Base-by-base conservation (phyloP, 176 grass and related monocot species). In the Alopecurus myosuroides region DNA sequence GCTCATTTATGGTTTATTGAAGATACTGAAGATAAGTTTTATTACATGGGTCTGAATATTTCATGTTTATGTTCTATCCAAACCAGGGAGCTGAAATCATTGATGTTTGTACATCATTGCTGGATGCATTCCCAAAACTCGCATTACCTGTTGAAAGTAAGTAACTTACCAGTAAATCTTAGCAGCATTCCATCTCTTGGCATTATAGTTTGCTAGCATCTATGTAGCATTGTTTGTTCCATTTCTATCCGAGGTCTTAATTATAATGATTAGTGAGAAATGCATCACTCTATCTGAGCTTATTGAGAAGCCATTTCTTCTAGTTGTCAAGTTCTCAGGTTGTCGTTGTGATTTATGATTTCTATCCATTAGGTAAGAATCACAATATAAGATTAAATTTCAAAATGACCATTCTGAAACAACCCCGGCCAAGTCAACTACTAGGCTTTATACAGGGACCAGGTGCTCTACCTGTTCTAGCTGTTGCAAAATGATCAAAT, bases 11-110 rank as follows among this genome's bases (percentile, higher is more conserved):
- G 40, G 26, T 15, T 35, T 10, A 15, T 67, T 81, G 41, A 49
- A 52, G 7, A 26, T 50, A 37, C 15, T 12, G 12, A 50, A 18
- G 48, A 4, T 51, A 61, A 41, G 46, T 25, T 70, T 81, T 66
- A 44, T 40, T 76, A 41, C 45, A 48, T 68, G 34, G 14, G 8
- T 77, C 78, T 74, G 70, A 81, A 15, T 64, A 52, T 45, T 82
- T 88, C 55, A 22, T 51, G 15, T 82, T n/a, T 53, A 45, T 51
- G 20, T 84, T 49, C 15, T 75, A 74, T 70, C 5, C 74, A 74
- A 85, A 82, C 35, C 84, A 97, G 95, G 92, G 84, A 5, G 79
- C 93, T 51, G 90, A 92, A 75, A 92, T 94, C 51, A 51, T 97
- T 64, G 72, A 86, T 76, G 77, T 94, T 89, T 85, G 80, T 65